phyloP scores from a whole-genome alignment of 202 grass and related monocot species.

The Miscanthus sacchariflorus region DNA sequence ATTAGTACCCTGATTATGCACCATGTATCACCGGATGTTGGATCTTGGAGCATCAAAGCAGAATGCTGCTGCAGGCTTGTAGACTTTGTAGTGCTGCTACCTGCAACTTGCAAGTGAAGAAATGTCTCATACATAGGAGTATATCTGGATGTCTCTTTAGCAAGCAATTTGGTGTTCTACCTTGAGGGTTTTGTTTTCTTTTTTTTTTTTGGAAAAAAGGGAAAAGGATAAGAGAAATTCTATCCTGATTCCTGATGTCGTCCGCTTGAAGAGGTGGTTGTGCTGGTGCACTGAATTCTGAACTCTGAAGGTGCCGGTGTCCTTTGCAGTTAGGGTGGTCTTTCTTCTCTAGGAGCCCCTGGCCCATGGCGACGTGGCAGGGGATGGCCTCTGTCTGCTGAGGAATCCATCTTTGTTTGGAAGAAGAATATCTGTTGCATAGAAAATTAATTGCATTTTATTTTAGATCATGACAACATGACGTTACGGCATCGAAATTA shows the following conservation, averaged over 20 bases:
- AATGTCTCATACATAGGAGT: conserved; percentile 31
- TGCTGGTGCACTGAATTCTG: background rate
- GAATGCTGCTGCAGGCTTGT: conserved; percentile 1
- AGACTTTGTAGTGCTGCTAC: conserved; percentile 16
- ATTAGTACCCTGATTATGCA: conserved; percentile 8
- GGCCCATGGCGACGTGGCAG: conserved; percentile 14
- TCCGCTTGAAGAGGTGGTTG: conserved; percentile 17
- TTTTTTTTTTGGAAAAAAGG: background rate
- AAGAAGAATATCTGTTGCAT: background rate
- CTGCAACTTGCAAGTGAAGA: conserved; percentile 30
- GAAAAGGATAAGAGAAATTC: no score
- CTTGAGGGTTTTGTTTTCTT: background rate
- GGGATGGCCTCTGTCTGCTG: conserved; percentile 5
- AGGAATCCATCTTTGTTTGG: background rate
- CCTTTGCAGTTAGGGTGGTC: background rate
- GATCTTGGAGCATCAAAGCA: conserved; percentile 26
- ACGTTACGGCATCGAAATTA: no score
- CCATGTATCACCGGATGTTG: conserved; percentile 23
- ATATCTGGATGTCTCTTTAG: no score
- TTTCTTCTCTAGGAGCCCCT: conserved; percentile 13
- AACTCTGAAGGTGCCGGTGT: background rate
- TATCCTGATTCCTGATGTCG: no score
- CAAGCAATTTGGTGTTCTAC: no score
- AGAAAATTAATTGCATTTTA: background rate
- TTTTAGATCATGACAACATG: no score